These are phyloP conservation scores for Penicillium sp. DNA, from an alignment of 2,329 filamentous ascomycete genomes.

Conservation along the genomic window DNA sequence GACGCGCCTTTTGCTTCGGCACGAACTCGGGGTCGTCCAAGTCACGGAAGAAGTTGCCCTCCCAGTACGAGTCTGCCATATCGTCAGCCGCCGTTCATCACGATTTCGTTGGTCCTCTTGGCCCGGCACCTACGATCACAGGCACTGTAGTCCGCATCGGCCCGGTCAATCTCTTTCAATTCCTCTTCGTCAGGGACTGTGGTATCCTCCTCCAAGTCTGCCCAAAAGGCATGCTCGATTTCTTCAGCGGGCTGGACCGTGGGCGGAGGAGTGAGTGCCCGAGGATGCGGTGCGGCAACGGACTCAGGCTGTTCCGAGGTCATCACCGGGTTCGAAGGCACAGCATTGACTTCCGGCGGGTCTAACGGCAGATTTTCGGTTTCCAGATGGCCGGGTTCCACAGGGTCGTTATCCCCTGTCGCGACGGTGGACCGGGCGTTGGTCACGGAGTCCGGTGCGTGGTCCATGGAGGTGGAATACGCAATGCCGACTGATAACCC, in stretches of 20 bases:
- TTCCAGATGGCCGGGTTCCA: no score
- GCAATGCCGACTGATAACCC: no score
- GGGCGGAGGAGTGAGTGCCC: conserved; percentile 16
- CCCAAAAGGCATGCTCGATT: conserved; percentile 49
- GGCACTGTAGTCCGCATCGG: conserved; percentile 53
- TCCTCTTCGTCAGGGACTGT: conserved; percentile 57
- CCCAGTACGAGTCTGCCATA: conserved; percentile 54
- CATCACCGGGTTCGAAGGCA: neutral
- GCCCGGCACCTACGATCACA: conserved; percentile 47
- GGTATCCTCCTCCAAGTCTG: conserved; percentile 55
- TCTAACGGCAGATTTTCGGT: no score
- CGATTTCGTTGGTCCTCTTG: neutral
- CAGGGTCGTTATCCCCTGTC: no score
- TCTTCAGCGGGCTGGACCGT: conserved; percentile 12
- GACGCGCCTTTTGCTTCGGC: conserved; percentile 53
- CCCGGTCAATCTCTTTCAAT: conserved; percentile 55
- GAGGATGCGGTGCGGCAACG: conserved; percentile 6
- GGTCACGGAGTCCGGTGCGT: no score
- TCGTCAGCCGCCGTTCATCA: neutral
- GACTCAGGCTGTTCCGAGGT: neutral
- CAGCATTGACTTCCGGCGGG: no score
- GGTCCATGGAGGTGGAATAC: no score
- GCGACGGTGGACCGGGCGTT: no score
- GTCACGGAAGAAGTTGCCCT: conserved; percentile 54
- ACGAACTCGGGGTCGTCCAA: conserved; percentile 58